Evolutionary conservation across 345 rosid species (phyloP), one percentile per base, ranked within the genome.

Genomic region (Eucalyptus curtisii): DNA sequence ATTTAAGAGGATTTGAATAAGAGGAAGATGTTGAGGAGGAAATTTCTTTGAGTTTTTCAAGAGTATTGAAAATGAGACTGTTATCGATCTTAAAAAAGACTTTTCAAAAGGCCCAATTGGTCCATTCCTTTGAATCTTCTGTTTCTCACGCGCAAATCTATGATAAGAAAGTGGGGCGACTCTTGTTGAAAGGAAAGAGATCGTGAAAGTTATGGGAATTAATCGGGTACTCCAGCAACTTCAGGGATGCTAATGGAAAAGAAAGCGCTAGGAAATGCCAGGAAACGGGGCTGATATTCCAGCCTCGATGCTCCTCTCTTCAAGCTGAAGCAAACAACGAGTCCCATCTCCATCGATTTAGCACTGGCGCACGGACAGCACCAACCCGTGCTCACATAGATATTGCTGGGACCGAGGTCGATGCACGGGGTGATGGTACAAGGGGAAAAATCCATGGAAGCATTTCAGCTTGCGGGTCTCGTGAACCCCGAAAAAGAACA

Each of bases 61-160:
- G 37, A 14, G 2, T n/a, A n/a, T 7, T n/a, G 8, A 16, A 64
- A 64, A 64, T 64, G 76, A 64, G 3, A 59, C 16, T 30, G 20
- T n/a, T 30, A 30, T 61, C 7, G 2, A 1, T 0, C n/a, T 61
- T 27, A 30, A 13, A 59, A 15, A 11, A 59, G 0, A 13, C 2
- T 59, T 59, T 59, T 27, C 4, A 0, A 59, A 59, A 25, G 15
- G 14, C 66, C 8, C 2, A 30, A 61, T 61, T 30, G 33, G 9
- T 61, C 71, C 33, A 31, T 61, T 27, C 33, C 71, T 61, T 61
- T 3, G 33, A 61, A 30, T 30, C 31, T 30, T 30, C 1, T 30
- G 33, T 27, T 61, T 61, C 17, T 31, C 71, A 6, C 17, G 33
- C 9, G 33, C 10, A 27, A 61, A 61, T 61, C 33, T 30, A 61